These are phyloP conservation scores for Cyanodermella asteris DNA, from an alignment of 2,329 filamentous ascomycete species.

Conservation along the genomic window DNA sequence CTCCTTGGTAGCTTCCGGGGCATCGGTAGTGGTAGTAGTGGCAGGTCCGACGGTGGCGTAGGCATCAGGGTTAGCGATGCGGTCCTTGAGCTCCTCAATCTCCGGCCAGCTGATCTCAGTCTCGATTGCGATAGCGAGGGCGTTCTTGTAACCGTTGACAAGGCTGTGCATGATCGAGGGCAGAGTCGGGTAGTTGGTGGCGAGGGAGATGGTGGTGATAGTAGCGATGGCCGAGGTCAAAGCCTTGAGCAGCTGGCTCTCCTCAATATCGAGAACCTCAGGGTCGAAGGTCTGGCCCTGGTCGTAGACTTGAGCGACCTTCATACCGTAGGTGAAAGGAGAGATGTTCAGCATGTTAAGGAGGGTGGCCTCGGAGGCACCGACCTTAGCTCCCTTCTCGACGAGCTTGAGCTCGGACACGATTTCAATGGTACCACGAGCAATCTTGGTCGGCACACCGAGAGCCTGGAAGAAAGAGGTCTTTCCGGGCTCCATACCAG, in stretches of 20 bases:
- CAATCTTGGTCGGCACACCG: conserved; percentile 99
- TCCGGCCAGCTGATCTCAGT: conserved; percentile 88
- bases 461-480: conserved; percentile 99
- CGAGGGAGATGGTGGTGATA: conserved; percentile 79
- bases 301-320: conserved; percentile 90
- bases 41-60: conserved; percentile 69
- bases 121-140: conserved; percentile 67
- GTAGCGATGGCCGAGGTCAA: conserved; percentile 65
- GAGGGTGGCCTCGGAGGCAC: conserved; percentile 92
- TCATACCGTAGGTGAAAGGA: conserved; percentile 98
- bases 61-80: conserved; percentile 94
- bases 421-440: conserved; percentile 99
- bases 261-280: conserved; percentile 74
- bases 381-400: conserved; percentile 81
- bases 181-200: conserved; percentile 82
- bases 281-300: conserved; percentile 80
- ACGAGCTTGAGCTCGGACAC: conserved; percentile 94
- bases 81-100: conserved; percentile 97
- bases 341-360: conserved; percentile 99
- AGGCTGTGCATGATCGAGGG: conserved; percentile 92
- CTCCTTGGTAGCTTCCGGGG: conserved; percentile 36
- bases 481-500: conserved; percentile 99
- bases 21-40: conserved; percentile 31
- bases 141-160: conserved; percentile 97
- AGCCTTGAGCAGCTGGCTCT: conserved; percentile 75